Evolutionary conservation across 2,329 filamentous ascomycete species (phyloP), one percentile per base, ranked within the genome.

Genomic region (Ilyonectria robusta): DNA sequence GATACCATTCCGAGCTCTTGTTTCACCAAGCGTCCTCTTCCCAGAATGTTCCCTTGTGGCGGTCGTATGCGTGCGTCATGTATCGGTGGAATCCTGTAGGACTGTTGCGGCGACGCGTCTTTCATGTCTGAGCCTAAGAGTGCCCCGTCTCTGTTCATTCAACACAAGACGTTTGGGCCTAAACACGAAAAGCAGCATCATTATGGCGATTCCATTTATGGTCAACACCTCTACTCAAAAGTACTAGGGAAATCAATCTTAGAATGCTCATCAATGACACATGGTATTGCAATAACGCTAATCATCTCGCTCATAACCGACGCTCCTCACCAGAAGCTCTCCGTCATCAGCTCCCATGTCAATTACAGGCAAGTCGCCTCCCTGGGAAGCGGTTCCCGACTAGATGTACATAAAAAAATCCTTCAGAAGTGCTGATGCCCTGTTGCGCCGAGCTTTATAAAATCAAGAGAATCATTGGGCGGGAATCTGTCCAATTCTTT

Each of bases 391-490:
- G 21, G 42, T 64, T 31, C 60, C 56, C 44, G 56, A 53, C 59
- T 67, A 57, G 29, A 65, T 61, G 53, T 67, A 67, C 65, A 62
- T 21, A 48, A 53, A 47, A 61, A 55, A 40, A 66, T 29, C 53
- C 46, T 58, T 29, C 44, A 47, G 23, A 62, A 66, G 31, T 42
- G 40, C 40, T 26, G 35, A 58, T 59, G 13, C 50, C 65, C 37
- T 62, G 19, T 62, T 65, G 48, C 66, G 62, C 62, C 62, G 21
- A 59, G 57, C 51, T 37, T n/a, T 51, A 31, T 50, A 40, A 53
- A 60, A 26, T 50, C 51, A 63, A 35, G 44, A 44, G 55, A 59
- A 47, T 58, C 60, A 50, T 40, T 29, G 15, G 23, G 44, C 50
- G 56, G 42, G 51, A 29, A 35, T 58, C 37, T 44, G 15, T 60